Conservation (phyloP, 2,329 filamentous ascomycete genomes). For the Botrytis hyacinthi region DNA sequence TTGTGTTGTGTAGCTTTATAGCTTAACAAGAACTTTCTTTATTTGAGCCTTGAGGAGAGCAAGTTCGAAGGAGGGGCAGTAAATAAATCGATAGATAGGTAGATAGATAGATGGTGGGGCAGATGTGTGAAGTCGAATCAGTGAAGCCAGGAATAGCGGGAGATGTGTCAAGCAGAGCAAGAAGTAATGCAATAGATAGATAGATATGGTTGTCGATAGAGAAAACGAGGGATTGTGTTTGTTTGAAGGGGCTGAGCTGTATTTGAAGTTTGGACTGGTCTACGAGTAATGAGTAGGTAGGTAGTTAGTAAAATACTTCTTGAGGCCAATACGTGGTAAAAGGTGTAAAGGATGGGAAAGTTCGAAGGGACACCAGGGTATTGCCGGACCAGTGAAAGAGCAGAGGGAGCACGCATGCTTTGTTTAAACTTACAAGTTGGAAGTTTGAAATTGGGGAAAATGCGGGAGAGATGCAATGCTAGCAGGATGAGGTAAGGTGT, state of each 20-base stretch:
- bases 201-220: neutral
- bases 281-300: neutral
- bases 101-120: neutral
- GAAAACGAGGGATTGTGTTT: neutral
- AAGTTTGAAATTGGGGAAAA: neutral
- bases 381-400: conserved; percentile 7
- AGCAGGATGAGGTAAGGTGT: neutral
- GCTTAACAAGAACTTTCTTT: neutral
- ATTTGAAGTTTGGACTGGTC: neutral
- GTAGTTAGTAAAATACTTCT: neutral
- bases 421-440: neutral
- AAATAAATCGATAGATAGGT: neutral
- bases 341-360: neutral
- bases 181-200: neutral
- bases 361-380: neutral
- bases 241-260: neutral
- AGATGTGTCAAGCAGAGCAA: neutral
- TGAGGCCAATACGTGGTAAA: neutral
- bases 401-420: neutral
- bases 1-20: neutral
- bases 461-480: neutral
- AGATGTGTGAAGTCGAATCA: neutral
- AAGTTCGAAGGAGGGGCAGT: conserved; percentile 6
- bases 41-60: neutral
- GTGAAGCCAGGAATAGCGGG: neutral